Conservation (phyloP, 495 filamentous ascomycete genomes). For the Hypoxylon fuscum region DNA sequence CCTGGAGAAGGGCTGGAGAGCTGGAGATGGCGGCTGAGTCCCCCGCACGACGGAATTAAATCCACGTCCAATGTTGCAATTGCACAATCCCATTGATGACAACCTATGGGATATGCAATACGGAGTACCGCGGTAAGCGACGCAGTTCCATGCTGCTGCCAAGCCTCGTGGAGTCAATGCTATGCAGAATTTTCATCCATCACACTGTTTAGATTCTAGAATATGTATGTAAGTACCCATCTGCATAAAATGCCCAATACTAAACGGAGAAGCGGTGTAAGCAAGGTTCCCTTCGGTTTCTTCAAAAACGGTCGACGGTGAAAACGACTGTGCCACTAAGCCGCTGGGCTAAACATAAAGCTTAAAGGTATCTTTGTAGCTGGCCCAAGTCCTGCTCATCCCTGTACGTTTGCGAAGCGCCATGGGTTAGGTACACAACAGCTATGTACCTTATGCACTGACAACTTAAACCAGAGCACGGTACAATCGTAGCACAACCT, state of each 20-base stretch:
- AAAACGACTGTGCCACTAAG: conserved; percentile 30
- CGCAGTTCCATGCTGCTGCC: conserved; percentile 8
- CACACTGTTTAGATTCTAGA: not conserved
- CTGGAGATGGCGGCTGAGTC: no score
- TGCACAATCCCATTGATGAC: conserved; percentile 3
- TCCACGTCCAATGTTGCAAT: conserved; percentile 18
- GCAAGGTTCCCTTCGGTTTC: conserved; percentile 20
- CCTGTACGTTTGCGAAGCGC: no score
- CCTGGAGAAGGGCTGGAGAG: no score
- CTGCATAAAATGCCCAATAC: not conserved
- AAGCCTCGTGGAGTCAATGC: conserved; percentile 18
- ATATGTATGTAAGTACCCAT: not conserved
- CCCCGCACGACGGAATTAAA: conserved; percentile 22
- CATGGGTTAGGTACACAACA: no score
- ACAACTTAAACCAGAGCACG: no score
- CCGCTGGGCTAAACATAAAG: not conserved
- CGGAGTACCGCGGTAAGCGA: conserved; percentile 28
- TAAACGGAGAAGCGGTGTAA: conserved; percentile 1
- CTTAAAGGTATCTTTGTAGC: not conserved
- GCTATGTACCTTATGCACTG: no score
- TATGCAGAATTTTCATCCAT: conserved; percentile 3
- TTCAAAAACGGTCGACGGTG: conserved; percentile 7
- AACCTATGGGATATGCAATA: not conserved
- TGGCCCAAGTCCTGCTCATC: no score
- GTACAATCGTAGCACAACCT: no score